Conservation (phyloP, 139 green algal species). For the Chlorella sp. region DNA sequence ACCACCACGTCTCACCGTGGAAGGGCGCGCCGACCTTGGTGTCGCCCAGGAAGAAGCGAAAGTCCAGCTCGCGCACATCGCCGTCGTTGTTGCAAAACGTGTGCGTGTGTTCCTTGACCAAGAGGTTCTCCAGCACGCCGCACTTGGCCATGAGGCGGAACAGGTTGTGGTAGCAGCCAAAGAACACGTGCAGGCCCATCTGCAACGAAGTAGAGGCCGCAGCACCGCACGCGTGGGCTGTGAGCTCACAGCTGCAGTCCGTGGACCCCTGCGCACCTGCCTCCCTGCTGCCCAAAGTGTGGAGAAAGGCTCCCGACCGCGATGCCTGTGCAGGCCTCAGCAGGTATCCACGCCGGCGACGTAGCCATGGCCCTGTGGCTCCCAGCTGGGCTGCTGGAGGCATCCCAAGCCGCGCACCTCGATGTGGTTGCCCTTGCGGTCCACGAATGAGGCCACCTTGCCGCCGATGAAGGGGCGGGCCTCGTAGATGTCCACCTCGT, state of each 20-base stretch:
- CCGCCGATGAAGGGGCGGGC: slow-evolving; percentile 81
- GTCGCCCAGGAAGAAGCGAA: slow-evolving; percentile 77
- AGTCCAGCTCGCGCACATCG: slow-evolving; percentile 88
- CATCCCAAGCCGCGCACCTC: slow-evolving; percentile 57
- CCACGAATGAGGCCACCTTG: slow-evolving; percentile 89
- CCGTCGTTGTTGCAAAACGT: slow-evolving; percentile 94
- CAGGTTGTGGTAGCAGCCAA: slow-evolving; percentile 93
- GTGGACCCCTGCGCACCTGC: too few relatives aligned
- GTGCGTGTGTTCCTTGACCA: slow-evolving; percentile 93
- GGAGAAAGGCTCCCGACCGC: too few relatives aligned
- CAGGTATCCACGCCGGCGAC: too few relatives aligned
- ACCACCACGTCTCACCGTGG: slow-evolving; percentile 25
- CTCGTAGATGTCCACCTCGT: slow-evolving; percentile 96
- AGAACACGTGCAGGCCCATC: slow-evolving; percentile 96
- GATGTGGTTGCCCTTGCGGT: slow-evolving; percentile 96
- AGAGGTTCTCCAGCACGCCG: slow-evolving; percentile 88
- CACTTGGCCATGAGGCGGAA: slow-evolving; percentile 96
- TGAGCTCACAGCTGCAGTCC: too few relatives aligned
- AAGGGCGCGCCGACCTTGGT: slow-evolving; percentile 78
- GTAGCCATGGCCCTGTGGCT: too few relatives aligned
- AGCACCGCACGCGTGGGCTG: too few relatives aligned
- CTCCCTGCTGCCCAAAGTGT: too few relatives aligned
- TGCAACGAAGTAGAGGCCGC: too few relatives aligned
- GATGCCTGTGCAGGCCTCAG: too few relatives aligned
- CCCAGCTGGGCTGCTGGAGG: too few relatives aligned